These are phyloP conservation scores for Periconia macrospinosa DNA, from an alignment of 2,329 filamentous ascomycete genomes.

Conservation along the genomic window DNA sequence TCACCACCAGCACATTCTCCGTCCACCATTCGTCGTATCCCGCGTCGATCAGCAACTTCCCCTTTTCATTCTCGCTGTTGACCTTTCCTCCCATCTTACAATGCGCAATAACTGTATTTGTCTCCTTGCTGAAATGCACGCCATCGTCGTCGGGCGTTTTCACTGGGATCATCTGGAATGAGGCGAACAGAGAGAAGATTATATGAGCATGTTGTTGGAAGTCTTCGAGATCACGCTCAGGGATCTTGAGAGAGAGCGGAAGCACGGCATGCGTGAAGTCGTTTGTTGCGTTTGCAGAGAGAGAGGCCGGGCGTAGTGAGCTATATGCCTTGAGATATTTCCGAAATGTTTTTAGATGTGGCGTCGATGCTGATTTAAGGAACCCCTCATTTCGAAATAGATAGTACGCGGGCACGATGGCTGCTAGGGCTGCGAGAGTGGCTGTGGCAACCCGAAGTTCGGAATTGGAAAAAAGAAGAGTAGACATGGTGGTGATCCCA, in stretches of 20 bases:
- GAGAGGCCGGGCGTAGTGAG: conserved; percentile 43
- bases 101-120: conserved; percentile 42
- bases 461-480: conserved; percentile 15
- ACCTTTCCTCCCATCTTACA: conserved; percentile 31
- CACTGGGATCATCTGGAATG: conserved; percentile 46
- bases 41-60: conserved; percentile 15
- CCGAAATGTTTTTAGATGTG: conserved; percentile 31
- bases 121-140: conserved; percentile 21
- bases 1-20: conserved; percentile 27
- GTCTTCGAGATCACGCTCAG: conserved; percentile 35
- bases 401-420: conserved; percentile 18
- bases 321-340: conserved; percentile 44
- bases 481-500: conserved; percentile 10
- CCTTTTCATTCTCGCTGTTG: conserved; percentile 18
- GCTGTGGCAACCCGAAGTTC: conserved; percentile 22
- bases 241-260: conserved; percentile 45
- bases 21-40: conserved; percentile 28
- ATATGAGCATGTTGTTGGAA: conserved; percentile 46
- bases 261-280: conserved; percentile 47
- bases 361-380: conserved; percentile 6
- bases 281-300: conserved; percentile 39
- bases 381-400: conserved; percentile 6
- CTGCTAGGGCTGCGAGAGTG: conserved; percentile 18
- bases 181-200: conserved; percentile 47
- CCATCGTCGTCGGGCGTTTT: conserved; percentile 36